Conservation (phyloP, 2,329 filamentous ascomycete genomes). For the Colletotrichum gigasporum region DNA sequence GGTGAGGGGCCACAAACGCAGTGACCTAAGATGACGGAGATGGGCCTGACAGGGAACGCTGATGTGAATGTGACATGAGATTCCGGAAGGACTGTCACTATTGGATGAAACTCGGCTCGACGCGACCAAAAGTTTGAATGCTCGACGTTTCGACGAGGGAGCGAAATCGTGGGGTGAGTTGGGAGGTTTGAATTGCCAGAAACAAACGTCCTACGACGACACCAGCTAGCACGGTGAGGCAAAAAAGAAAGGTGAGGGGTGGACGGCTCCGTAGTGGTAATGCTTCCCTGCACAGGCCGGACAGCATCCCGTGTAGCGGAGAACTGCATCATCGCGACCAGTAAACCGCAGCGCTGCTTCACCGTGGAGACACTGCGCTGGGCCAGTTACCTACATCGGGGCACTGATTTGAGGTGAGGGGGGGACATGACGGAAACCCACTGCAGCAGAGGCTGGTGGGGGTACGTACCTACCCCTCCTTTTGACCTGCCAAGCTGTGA, state of each 20-base stretch:
- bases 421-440: neutral
- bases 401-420: neutral
- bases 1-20: slow-evolving; percentile 10
- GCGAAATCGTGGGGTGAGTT: too few relatives aligned
- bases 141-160: neutral
- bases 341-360: neutral
- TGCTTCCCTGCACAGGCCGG: neutral
- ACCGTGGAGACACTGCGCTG: neutral
- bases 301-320: neutral
- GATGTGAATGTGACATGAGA: neutral
- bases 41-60: slow-evolving; percentile 9
- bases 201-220: neutral
- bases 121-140: neutral
- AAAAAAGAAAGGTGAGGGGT: neutral
- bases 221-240: neutral
- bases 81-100: neutral
- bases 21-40: slow-evolving; percentile 3
- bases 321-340: neutral
- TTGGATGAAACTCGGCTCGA: neutral
- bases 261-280: too few relatives aligned
- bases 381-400: neutral
- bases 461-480: slow-evolving; percentile 4
- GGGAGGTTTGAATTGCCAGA: neutral
- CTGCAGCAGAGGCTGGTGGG: neutral
- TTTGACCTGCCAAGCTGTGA: neutral